Evolutionary conservation across 176 grass and related monocot species (phyloP), one percentile per base, ranked within the genome.

Genomic region (Eremochloa ophiuroides): DNA sequence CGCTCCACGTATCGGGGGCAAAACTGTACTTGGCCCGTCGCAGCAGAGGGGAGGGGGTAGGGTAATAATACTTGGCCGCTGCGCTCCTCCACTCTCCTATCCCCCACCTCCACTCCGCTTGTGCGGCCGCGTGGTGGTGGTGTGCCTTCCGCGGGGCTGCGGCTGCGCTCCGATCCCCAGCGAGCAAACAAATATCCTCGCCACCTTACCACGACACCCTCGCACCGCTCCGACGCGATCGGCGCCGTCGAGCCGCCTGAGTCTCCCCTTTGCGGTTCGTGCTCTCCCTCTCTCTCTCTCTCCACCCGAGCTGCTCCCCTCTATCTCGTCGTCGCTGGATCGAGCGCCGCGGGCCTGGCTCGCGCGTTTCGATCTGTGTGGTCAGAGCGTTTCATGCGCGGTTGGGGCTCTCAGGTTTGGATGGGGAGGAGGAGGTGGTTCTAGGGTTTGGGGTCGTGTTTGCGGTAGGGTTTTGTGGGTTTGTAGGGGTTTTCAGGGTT

Each of bases 51-150:
- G 74, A 23, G 16, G 58, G 64, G 66, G 14, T 82, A 82, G 78
- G 88, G 58, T 73, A 75, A n/a, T n/a, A n/a, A 66, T 59, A 74
- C 83, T 40, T 58, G 72, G 53, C 66, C 72, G 70, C 87, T 22
- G 34, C 39, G 25, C 73, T 71, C 62, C 23, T 18, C 41, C 47
- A 38, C 8, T 31, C 71, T 64, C 83, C 73, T 60, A 85, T 67
- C 73, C 78, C 77, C 77, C 83, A 39, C 73, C 78, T 46, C 65
- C 65, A 59, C 73, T 82, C 78, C 77, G 77, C 82, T 71, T 72
- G 66, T 85, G 83, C 82, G 82, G 87, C 71, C 82, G 77, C 71
- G 80, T 78, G 72, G 69, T 59, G 77, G 26, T 53, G 58, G n/a
- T n/a, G n/a, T n/a, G n/a, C 28, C 85, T 30, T 30, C 50, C 58